A percentile compares a stretch with the other conserved stretches of the same genome.
Conservation (phyloP, 495 filamentous ascomycete species). For the Aspergillus leporis region DNA sequence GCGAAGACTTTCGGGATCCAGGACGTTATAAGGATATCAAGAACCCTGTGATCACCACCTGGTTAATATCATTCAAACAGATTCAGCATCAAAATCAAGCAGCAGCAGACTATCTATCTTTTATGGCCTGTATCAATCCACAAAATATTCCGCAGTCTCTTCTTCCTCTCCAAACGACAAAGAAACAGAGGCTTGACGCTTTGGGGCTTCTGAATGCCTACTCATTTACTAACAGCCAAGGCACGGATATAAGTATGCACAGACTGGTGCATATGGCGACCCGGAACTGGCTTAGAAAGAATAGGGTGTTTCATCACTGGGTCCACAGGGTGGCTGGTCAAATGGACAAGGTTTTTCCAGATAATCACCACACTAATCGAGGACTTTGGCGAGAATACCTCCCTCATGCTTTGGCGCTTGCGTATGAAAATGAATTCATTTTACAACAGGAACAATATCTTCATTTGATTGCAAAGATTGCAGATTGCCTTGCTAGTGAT, state of each 20-base stretch:
- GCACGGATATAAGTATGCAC: slow-evolving; percentile 26
- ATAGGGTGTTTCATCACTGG: slow-evolving; percentile 15
- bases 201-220: slow-evolving; percentile 23
- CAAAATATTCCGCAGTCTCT: slow-evolving; percentile 39
- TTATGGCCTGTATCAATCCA: slow-evolving; percentile 20
- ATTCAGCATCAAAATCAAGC: no score
- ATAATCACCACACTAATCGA: slow-evolving; percentile 24
- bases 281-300: slow-evolving; percentile 30
- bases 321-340: slow-evolving; percentile 15
- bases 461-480: slow-evolving; percentile 5
- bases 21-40: slow-evolving; percentile 31
- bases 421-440: slow-evolving; percentile 16
- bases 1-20: slow-evolving; percentile 39
- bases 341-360: slow-evolving; percentile 23
- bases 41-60: slow-evolving; percentile 40
- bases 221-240: slow-evolving; percentile 13
- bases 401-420: slow-evolving; percentile 5
- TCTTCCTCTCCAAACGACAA: slow-evolving; percentile 16
- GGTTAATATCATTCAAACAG: no score
- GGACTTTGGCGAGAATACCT: slow-evolving; percentile 27
- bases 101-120: no score
- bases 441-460: not conserved
- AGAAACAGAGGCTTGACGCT: slow-evolving; percentile 22
- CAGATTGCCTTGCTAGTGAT: slow-evolving; percentile 3
- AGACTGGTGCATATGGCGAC: slow-evolving; percentile 39